phyloP scores from a whole-genome alignment of 768 basidiomycete species.

The Suillus occidentalis region DNA sequence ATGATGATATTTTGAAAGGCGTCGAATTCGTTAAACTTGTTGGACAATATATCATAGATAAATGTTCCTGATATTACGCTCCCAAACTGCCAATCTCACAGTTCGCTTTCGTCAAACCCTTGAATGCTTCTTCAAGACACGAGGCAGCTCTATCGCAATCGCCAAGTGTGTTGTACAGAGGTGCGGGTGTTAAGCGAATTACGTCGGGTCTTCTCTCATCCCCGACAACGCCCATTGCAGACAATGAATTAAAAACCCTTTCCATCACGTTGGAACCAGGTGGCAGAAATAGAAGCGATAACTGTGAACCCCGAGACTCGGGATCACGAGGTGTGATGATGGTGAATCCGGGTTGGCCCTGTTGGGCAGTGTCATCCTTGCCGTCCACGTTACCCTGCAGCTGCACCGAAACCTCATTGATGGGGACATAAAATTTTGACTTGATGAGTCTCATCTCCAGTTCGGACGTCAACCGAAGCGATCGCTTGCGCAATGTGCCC shows the following conservation, averaged over 20 bases:
- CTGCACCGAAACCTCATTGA: conserved; percentile 31
- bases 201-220: conserved; percentile 93
- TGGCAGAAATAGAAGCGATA: conserved; percentile 83
- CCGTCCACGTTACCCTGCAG: conserved; percentile 20
- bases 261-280: conserved; percentile 61
- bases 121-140: conserved; percentile 62
- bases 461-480: conserved; percentile 64
- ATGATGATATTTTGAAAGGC: conserved; percentile 51
- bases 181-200: conserved; percentile 82
- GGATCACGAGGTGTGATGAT: conserved; percentile 83
- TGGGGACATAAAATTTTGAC: conserved; percentile 64
- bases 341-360: conserved; percentile 61
- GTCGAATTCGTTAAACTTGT: conserved; percentile 48
- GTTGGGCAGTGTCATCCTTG: conserved; percentile 20
- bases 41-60: conserved; percentile 36
- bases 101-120: conserved; percentile 18
- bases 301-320: conserved; percentile 76
- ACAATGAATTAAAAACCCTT: conserved; percentile 59
- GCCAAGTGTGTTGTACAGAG: conserved; percentile 80
- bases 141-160: conserved; percentile 75
- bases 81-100: neutral
- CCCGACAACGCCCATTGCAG: conserved; percentile 76
- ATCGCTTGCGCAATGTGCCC: conserved; percentile 64
- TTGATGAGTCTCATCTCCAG: conserved; percentile 63
- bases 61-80: neutral